Evolutionary conservation across 768 basidiomycete genomes (phyloP).

Genomic region (Mycena pura): DNA sequence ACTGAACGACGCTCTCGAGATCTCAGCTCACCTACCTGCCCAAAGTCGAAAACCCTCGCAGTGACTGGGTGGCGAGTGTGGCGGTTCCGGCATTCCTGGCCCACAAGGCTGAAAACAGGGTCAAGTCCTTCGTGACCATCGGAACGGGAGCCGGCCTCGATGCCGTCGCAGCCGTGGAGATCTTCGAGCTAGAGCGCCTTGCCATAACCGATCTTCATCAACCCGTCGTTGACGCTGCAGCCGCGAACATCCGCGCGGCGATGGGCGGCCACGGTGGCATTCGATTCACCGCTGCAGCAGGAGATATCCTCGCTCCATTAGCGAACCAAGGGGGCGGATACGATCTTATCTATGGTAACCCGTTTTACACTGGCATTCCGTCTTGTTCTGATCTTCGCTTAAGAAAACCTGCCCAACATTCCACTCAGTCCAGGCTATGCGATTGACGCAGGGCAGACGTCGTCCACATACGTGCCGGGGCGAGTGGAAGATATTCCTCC

Average conservation of each 20-base stretch:
- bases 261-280: neutral
- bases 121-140: neutral
- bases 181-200: neutral
- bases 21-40: neutral
- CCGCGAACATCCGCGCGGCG: neutral
- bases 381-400: too few relatives aligned
- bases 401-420: neutral
- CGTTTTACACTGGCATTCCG: too few relatives aligned
- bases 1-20: neutral
- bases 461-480: neutral
- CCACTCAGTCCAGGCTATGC: neutral
- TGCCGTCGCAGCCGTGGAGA: neutral
- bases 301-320: neutral
- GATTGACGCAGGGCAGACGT: neutral
- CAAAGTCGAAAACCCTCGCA: neutral
- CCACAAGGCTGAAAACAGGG: neutral
- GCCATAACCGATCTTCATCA: neutral
- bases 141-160: neutral
- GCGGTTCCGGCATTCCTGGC: neutral
- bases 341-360: too few relatives aligned
- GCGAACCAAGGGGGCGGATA: neutral
- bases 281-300: neutral
- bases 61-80: neutral
- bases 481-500: neutral
- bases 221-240: neutral